phyloP scores from a whole-genome alignment of 768 basidiomycete species.

The Kwoniella newhampshirensis region DNA sequence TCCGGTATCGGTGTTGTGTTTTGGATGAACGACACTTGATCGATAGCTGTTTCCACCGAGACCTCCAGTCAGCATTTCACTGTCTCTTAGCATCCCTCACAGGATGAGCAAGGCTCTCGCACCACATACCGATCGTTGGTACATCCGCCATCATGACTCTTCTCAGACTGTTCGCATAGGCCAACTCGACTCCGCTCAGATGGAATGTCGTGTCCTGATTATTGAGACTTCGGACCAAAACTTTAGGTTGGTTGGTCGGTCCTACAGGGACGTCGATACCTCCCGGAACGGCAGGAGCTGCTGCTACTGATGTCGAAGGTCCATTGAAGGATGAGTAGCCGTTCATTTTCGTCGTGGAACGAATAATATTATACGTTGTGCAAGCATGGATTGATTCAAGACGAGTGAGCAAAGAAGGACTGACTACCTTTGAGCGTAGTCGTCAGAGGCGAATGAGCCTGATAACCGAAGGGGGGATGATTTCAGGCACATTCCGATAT shows the following conservation, averaged over 20 bases:
- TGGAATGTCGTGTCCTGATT: constrained; percentile 86
- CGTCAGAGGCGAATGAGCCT: too few relatives aligned
- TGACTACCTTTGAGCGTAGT: too few relatives aligned
- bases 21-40: constrained; percentile 86
- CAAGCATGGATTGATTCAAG: too few relatives aligned
- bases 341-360: constrained; percentile 7
- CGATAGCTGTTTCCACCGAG: constrained; percentile 75
- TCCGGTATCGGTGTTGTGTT: constrained; percentile 94
- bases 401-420: too few relatives aligned
- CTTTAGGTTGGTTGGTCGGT: constrained; percentile 41
- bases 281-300: constrained; percentile 5
- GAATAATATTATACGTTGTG: not conserved
- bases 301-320: constrained; percentile 1
- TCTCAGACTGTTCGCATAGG: constrained; percentile 90
- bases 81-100: not conserved
- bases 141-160: constrained; percentile 95
- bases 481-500: too few relatives aligned
- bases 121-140: constrained; percentile 80
- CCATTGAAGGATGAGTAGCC: constrained; percentile 14
- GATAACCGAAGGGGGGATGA: too few relatives aligned
- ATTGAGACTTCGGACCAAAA: constrained; percentile 58
- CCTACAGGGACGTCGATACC: constrained; percentile 35
- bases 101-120: not conserved
- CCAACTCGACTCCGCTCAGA: constrained; percentile 91
- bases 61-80: too few relatives aligned